These are phyloP conservation scores for Phytophthora europaea DNA, from an alignment of 352 stramenopile species.

Conservation along the genomic window DNA sequence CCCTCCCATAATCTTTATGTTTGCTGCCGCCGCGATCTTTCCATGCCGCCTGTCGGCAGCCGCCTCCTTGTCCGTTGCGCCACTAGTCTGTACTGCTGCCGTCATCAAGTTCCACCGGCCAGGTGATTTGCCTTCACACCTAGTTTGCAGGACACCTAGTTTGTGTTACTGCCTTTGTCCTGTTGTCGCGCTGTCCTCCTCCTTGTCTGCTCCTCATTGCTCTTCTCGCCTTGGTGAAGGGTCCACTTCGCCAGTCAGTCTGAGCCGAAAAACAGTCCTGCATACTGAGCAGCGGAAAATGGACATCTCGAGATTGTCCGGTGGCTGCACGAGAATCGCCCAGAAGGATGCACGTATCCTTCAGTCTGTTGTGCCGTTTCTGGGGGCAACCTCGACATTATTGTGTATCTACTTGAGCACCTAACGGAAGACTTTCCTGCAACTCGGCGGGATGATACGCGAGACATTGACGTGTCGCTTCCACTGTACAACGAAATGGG, in stretches of 20 bases:
- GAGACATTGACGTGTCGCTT: no score
- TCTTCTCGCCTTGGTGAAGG: not conserved
- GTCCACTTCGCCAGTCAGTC: not conserved
- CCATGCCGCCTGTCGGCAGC: no score
- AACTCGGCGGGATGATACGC: no score
- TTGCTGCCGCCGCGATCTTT: not conserved
- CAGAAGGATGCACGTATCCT: not conserved
- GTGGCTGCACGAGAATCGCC: not conserved
- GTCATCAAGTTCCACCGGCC: no score
- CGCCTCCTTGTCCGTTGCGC: not conserved
- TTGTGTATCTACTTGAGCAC: slow-evolving; percentile 1
- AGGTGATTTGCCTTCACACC: no score
- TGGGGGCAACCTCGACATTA: not conserved
- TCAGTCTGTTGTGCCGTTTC: not conserved
- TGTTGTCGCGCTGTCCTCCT: not conserved
- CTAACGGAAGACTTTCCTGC: no score
- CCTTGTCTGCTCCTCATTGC: not conserved
- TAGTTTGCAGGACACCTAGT: no score
- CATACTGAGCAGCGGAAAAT: not conserved
- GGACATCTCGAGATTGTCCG: not conserved
- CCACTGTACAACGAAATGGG: no score
- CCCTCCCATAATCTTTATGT: not conserved
- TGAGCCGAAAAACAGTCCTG: not conserved
- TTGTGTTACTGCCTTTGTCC: not conserved
- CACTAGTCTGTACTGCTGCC: not conserved